Conservation (phyloP, 1,284 basidiomycete species). For the Sanguinoderma infundibulare region DNA sequence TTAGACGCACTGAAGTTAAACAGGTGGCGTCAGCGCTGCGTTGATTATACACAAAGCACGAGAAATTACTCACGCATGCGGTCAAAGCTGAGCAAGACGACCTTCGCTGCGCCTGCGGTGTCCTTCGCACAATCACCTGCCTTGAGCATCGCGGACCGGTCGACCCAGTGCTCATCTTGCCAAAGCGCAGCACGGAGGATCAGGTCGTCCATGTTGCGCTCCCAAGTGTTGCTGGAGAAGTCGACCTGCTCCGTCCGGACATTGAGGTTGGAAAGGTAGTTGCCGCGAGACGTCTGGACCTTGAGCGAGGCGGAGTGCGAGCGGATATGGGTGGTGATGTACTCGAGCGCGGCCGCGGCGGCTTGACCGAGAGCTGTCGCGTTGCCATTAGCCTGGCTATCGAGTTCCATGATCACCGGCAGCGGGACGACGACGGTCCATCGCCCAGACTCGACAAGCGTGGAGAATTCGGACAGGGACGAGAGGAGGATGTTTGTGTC, state of each 20-base stretch:
- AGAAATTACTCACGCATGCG: slow-evolving; percentile 75
- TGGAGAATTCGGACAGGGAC: slow-evolving; percentile 71
- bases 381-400: slow-evolving; percentile 78
- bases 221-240: slow-evolving; percentile 61
- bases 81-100: slow-evolving; percentile 90
- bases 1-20: slow-evolving; percentile 67
- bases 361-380: slow-evolving; percentile 67
- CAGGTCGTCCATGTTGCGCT: slow-evolving; percentile 92
- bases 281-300: slow-evolving; percentile 93
- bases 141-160: slow-evolving; percentile 77
- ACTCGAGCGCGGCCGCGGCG: slow-evolving; percentile 74
- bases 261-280: slow-evolving; percentile 86
- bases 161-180: slow-evolving; percentile 92
- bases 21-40: slow-evolving; percentile 5
- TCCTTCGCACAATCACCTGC: slow-evolving; percentile 37
- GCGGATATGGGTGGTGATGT: slow-evolving; percentile 79
- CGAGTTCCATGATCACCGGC: slow-evolving; percentile 95
- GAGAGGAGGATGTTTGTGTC: slow-evolving; percentile 95
- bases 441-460: slow-evolving; percentile 77
- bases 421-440: slow-evolving; percentile 94
- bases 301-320: slow-evolving; percentile 82
- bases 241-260: slow-evolving; percentile 89
- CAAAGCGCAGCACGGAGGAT: slow-evolving; percentile 91
- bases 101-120: slow-evolving; percentile 67
- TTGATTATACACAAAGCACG: slow-evolving; percentile 5